Conservation (phyloP, 192 early-diverging fungal genomes). For the Rhizoclosmatium globosum region DNA sequence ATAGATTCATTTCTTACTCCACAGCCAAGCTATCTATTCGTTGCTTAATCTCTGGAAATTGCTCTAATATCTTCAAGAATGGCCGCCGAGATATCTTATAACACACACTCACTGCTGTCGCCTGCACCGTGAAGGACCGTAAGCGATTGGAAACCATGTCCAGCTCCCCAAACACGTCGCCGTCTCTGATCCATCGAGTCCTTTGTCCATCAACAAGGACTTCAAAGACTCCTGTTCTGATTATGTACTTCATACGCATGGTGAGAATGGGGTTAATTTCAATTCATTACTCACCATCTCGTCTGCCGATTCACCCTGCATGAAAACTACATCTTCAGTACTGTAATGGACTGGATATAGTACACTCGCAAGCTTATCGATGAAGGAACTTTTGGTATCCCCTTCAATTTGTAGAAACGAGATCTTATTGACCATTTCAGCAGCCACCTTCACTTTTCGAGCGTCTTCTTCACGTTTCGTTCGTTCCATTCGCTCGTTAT, state of each 20-base stretch:
- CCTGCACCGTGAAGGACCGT: not conserved
- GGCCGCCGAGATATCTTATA: not conserved
- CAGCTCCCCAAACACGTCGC: not conserved
- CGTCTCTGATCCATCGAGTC: not conserved
- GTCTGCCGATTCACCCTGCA: conserved; percentile 49
- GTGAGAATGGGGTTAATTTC: not conserved
- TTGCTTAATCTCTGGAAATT: not conserved
- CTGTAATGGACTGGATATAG: not conserved
- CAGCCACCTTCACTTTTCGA: conserved; percentile 11
- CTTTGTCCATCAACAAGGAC: not conserved
- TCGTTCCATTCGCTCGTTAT: conserved; percentile 55
- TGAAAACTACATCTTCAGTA: conserved; percentile 47
- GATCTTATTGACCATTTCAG: conserved; percentile 37
- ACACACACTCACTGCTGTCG: not conserved
- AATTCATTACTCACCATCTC: conserved; percentile 34
- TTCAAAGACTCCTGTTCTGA: not conserved
- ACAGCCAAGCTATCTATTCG: too few species aligned
- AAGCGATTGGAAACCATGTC: not conserved
- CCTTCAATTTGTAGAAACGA: conserved; percentile 48
- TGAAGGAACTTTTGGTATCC: conserved; percentile 28
- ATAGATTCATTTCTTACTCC: too few species aligned
- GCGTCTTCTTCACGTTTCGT: conserved; percentile 45
- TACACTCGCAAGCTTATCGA: conserved; percentile 32
- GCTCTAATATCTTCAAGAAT: not conserved
- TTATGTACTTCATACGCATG: not conserved